phyloP scores from a whole-genome alignment of 371 early-diverging fungal species.

The Sporodiniella umbellata region DNA sequence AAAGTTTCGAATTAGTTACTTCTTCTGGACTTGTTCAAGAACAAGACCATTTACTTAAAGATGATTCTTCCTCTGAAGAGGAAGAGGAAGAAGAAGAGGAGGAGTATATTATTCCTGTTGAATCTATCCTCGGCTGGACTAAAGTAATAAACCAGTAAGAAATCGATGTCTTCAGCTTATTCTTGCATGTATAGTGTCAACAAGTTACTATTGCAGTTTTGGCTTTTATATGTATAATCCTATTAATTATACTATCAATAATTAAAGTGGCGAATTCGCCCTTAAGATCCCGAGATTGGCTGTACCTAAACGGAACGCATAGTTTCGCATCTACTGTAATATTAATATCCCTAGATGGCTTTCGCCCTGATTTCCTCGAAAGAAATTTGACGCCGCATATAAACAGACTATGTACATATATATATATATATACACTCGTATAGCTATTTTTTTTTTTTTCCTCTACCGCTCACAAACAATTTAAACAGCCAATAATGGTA shows the following conservation, averaged over 20 bases:
- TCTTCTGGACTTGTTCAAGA: constrained; percentile 6
- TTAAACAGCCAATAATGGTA: constrained; percentile 48
- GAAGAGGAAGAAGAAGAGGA: too few relatives aligned
- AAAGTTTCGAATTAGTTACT: constrained; percentile 17
- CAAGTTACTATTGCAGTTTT: constrained; percentile 21
- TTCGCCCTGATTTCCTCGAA: constrained; percentile 80
- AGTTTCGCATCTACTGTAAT: constrained; percentile 75
- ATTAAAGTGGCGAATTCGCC: too few relatives aligned
- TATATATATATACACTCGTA: background rate
- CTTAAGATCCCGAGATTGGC: constrained; percentile 17
- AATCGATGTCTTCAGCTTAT: too few relatives aligned
- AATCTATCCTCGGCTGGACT: too few relatives aligned
- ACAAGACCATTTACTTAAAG: too few relatives aligned
- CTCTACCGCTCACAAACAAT: too few relatives aligned
- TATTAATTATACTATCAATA: too few relatives aligned
- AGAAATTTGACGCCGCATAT: constrained; percentile 73
- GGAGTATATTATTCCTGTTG: too few relatives aligned
- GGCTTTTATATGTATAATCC: constrained; percentile 25
- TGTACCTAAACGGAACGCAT: constrained; percentile 65
- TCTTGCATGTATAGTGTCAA: too few relatives aligned
- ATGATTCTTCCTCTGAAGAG: too few relatives aligned
- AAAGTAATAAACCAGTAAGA: background rate
- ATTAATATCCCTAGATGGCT: constrained; percentile 91
- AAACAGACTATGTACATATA: constrained; percentile 48
- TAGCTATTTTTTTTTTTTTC: background rate